Base-by-base conservation (phyloP, 208 protist species). In the Trypanosoma lewisi region DNA sequence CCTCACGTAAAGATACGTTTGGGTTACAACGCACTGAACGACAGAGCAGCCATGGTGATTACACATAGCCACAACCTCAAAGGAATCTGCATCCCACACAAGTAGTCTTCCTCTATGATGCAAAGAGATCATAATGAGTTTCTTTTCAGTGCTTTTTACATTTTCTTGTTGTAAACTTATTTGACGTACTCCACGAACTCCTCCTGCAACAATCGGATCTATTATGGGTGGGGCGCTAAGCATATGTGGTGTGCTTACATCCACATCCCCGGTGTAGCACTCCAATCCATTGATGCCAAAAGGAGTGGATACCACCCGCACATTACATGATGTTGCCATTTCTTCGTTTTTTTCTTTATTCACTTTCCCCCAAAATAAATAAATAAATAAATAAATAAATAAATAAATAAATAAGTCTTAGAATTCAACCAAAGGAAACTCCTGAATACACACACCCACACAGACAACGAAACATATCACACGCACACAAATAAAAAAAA, bases 101-200 rank as follows among this genome's bases (percentile, higher is more conserved):
- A 92, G 50, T n/a, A 95, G 69, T 2, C 74, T 71, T 1, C 89
- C 89, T 41, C 77, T 79, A 5, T 80, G 67, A 53, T 95, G 89
- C 34, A 74, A 42, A 4, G 85, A 84, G n/a, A 78, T 53, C 5
- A 91, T 34, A 27, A 70, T 53, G 0, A 81, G 55, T 5, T 59
- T 59, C 2, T 67, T 64, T 21, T 63, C 63, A 16, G 12, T 28
- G 0, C 28, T 17, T 2, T 16, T 28, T 16, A 11, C 28, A 2
- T 54, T 33, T 30, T 45, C 17, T n/a, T 53, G 14, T 61, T 53
- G 21, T 17, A 5, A 1, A 41, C 27, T 28, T 39, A 89, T 57
- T 60, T 78, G 48, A 17, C 62, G 61, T 25, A 82, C 66, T 11
- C 65, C 71, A 25, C 37, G 53, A 1, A 53, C 67, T 25, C 68